A percentile compares a stretch with the other conserved stretches of the same genome.
Evolutionary conservation across 1,139 yeast species (phyloP).

Genomic region (Sugiyamaella xylanicola): DNA sequence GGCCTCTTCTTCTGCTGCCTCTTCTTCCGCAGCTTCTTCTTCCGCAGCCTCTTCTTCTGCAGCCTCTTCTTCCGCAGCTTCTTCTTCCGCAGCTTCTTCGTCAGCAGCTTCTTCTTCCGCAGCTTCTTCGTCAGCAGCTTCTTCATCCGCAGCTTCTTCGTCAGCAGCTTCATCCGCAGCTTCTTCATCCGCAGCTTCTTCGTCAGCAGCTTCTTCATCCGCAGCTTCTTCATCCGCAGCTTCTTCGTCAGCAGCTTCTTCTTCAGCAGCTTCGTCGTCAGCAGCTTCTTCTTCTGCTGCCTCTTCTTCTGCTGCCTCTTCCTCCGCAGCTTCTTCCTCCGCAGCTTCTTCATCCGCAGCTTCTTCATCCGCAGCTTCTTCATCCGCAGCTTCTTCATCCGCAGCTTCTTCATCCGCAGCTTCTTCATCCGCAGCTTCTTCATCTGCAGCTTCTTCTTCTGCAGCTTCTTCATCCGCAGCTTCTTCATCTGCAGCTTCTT

Average conservation of each 20-base stretch:
- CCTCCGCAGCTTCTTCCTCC: background rate
- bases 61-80: background rate
- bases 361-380: background rate
- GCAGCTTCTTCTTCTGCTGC: background rate
- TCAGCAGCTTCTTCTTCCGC: background rate
- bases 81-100: background rate
- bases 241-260: background rate
- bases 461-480: background rate
- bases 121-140: background rate
- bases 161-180: slow-evolving; percentile 7
- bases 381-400: background rate
- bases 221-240: slow-evolving; percentile 17
- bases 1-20: background rate
- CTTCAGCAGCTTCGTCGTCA: background rate
- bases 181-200: slow-evolving; percentile 7
- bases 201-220: background rate
- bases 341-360: background rate
- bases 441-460: background rate
- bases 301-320: background rate
- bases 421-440: background rate
- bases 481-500: background rate
- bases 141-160: background rate
- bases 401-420: background rate
- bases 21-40: background rate
- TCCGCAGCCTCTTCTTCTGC: background rate